phyloP scores from a whole-genome alignment of 495 filamentous ascomycete species.

The Neurospora cerealis region DNA sequence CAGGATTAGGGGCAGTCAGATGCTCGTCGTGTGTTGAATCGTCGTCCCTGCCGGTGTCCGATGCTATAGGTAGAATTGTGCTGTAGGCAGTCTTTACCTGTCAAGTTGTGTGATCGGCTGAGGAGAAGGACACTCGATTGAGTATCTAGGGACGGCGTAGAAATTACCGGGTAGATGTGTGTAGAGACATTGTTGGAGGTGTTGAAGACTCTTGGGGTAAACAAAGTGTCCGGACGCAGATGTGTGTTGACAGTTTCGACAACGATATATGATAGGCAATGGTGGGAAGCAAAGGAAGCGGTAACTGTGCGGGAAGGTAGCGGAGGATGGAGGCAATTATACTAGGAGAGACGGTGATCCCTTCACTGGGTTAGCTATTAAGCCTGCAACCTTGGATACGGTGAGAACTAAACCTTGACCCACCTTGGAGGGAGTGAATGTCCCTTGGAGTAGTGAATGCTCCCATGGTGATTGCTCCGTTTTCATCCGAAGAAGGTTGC shows the following conservation, averaged over 20 bases:
- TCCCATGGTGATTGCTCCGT: background rate
- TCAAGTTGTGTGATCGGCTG: accelerated
- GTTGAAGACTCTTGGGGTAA: background rate
- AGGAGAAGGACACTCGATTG: background rate
- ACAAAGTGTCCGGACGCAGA: background rate
- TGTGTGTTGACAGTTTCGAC: background rate
- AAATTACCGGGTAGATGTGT: background rate
- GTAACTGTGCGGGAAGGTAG: background rate
- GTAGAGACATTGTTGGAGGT: background rate
- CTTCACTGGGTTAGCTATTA: background rate
- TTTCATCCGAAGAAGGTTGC: background rate
- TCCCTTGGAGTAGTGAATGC: background rate
- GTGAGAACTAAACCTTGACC: background rate
- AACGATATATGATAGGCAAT: background rate
- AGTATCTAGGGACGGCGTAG: background rate
- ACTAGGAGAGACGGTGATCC: background rate
- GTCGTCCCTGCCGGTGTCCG: background rate
- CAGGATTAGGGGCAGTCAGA: no score
- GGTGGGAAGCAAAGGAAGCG: background rate
- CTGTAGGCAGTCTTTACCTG: background rate
- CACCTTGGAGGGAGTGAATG: background rate
- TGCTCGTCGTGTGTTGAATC: background rate
- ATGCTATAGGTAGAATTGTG: background rate
- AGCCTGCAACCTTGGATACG: background rate
- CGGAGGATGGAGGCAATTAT: background rate